Base-by-base conservation (phyloP, 78 protist genomes). In the Salpingoeca rosetta region DNA sequence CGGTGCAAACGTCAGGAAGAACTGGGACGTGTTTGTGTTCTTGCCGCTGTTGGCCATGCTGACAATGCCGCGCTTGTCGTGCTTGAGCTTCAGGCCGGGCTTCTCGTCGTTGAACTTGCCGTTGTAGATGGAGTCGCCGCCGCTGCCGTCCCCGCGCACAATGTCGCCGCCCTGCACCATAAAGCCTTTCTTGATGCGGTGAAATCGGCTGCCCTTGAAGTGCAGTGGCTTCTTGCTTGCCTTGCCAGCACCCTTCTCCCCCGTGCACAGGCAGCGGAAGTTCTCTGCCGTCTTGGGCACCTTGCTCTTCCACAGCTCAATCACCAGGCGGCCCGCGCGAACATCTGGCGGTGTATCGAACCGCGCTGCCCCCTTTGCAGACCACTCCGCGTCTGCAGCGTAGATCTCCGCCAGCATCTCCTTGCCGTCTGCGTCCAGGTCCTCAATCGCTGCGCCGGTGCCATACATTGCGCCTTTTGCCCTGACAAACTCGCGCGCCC, bases 151-250 rank as follows among this genome's bases (percentile, higher is more conserved):
- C 51, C 51, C 65, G 24, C 22, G 41, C 7, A 97, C 93, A 86
- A 96, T 86, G 83, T 97, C 99, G 56, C 99, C 99, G 3, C 97
- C 96, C 91, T 97, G 96, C 65, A 17, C 83, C 98, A 96, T 94
- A 78, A 97, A 97, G 56, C 87, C 76, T 41, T 37, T 28, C 84
- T 93, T 92, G 2, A 95, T 90, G 37, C 97, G 74, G 87, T 95
- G 97, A 88, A 96, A 93, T 2, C 11, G 3, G 76, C 89, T 56
- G 79, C 94, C 95, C 88, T 94, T 93, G 86, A 89, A 97, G 65
- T 92, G 94, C 7, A 95, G 90, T 41, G 86, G 88, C 84, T 93
- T 93, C 31, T 93, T 92, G 12, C 44, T 37, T 37, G 80, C 42
- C 80, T 92, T 91, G 41, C 97, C 96, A 3, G 43, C 12, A n/a